phyloP scores from a whole-genome alignment of 2,329 filamentous ascomycete species.

The Pseudomassariella vexata region DNA sequence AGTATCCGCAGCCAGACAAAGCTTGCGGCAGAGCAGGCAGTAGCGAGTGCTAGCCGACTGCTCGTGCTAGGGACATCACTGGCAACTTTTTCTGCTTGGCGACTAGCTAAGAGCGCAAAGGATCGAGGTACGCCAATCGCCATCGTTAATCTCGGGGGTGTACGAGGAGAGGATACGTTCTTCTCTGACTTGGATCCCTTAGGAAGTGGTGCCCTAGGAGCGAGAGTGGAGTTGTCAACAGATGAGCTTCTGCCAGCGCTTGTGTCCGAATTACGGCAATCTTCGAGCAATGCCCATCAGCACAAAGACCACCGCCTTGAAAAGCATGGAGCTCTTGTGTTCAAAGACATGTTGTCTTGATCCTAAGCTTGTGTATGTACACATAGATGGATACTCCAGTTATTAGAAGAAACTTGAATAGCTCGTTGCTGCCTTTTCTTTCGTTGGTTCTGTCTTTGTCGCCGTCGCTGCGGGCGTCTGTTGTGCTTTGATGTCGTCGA shows the following conservation, averaged over 20 bases:
- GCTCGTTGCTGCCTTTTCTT: constrained; percentile 17
- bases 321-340: constrained; percentile 30
- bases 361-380: constrained; percentile 12
- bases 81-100: constrained; percentile 93
- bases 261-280: constrained; percentile 42
- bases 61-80: constrained; percentile 84
- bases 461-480: too few relatives aligned
- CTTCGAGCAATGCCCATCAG: constrained; percentile 10
- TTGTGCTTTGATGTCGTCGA: constrained; percentile 8
- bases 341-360: constrained; percentile 57
- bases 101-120: constrained; percentile 76
- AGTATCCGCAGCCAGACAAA: constrained; percentile 69
- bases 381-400: too few relatives aligned
- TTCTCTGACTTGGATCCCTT: constrained; percentile 50
- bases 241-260: constrained; percentile 52
- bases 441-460: constrained; percentile 14
- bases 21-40: constrained; percentile 67
- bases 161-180: constrained; percentile 71
- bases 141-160: constrained; percentile 81
- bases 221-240: constrained; percentile 53
- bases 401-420: constrained; percentile 48
- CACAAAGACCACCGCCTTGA: constrained; percentile 15
- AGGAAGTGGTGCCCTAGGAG: constrained; percentile 45
- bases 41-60: constrained; percentile 70
- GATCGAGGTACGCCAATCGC: constrained; percentile 81